Conservation (phyloP, 176 grass and related monocot species). For the Hsuehochloa calcarea region DNA sequence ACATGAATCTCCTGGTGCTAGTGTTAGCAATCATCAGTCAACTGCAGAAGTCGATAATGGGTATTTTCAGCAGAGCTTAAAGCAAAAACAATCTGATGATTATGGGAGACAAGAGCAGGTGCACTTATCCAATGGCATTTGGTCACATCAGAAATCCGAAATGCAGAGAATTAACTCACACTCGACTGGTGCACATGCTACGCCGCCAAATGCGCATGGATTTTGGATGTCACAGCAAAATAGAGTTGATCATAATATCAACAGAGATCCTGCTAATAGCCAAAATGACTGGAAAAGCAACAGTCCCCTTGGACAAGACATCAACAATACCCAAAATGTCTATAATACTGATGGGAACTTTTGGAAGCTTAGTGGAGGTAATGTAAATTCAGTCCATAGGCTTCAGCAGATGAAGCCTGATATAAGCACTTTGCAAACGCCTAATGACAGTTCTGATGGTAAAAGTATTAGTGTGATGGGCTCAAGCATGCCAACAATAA, state of each 20-base stretch:
- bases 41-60: conserved; percentile 49
- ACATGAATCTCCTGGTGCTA: conserved; percentile 36
- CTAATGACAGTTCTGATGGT: conserved; percentile 42
- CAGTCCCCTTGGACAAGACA: conserved; percentile 43
- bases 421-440: conserved; percentile 30
- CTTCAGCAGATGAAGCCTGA: conserved; percentile 55
- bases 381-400: conserved; percentile 45
- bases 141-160: conserved; percentile 57
- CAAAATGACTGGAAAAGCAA: conserved; percentile 73
- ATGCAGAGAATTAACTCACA: conserved; percentile 48
- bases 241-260: conserved; percentile 42
- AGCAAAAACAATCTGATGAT: conserved; percentile 63
- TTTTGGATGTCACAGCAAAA: conserved; percentile 77
- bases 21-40: conserved; percentile 44
- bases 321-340: conserved; percentile 45
- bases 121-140: conserved; percentile 50
- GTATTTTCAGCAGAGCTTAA: conserved; percentile 48
- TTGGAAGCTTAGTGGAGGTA: conserved; percentile 50
- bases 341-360: conserved; percentile 45
- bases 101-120: conserved; percentile 54
- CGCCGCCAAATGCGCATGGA: conserved; percentile 43
- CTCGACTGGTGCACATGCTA: conserved; percentile 34
- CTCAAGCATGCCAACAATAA: conserved; percentile 44
- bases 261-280: conserved; percentile 56
- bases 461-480: conserved; percentile 39